Evolutionary conservation across 2,329 filamentous ascomycete genomes (phyloP).

Genomic region (Helotiales sp.): DNA sequence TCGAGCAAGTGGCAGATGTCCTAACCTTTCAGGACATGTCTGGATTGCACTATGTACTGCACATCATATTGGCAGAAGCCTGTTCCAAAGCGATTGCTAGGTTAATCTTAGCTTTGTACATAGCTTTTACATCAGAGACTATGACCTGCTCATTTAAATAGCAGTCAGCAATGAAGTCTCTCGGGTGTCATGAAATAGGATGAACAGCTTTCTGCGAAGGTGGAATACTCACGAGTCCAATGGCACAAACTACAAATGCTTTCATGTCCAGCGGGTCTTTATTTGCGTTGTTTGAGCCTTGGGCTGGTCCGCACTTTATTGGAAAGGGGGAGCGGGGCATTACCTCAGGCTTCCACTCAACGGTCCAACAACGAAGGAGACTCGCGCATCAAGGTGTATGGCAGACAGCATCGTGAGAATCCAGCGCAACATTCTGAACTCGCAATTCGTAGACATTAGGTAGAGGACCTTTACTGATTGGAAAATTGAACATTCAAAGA

Average conservation of each 20-base stretch:
- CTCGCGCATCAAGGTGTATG: background rate
- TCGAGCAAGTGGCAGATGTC: background rate
- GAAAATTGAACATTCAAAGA: background rate
- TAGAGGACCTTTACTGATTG: background rate
- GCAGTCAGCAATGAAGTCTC: too few species aligned
- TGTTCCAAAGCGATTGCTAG: too few species aligned
- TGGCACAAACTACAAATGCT: too few species aligned
- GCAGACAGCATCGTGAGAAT: background rate
- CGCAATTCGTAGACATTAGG: background rate
- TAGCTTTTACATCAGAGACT: too few species aligned
- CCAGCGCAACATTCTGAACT: background rate
- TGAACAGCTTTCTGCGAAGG: too few species aligned
- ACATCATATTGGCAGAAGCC: too few species aligned
- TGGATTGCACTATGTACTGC: background rate
- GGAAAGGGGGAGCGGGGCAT: background rate
- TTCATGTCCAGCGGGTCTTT: too few species aligned
- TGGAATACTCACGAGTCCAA: too few species aligned
- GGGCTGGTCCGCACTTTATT: background rate
- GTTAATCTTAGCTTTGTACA: too few species aligned
- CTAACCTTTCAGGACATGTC: background rate
- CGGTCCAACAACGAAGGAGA: background rate
- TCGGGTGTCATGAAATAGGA: too few species aligned
- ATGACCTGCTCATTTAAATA: too few species aligned
- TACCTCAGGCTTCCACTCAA: background rate
- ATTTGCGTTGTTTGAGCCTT: too few species aligned